These are phyloP conservation scores for Selenicereus undatus DNA, from an alignment of 148 eudicot species.

Conservation along the genomic window DNA sequence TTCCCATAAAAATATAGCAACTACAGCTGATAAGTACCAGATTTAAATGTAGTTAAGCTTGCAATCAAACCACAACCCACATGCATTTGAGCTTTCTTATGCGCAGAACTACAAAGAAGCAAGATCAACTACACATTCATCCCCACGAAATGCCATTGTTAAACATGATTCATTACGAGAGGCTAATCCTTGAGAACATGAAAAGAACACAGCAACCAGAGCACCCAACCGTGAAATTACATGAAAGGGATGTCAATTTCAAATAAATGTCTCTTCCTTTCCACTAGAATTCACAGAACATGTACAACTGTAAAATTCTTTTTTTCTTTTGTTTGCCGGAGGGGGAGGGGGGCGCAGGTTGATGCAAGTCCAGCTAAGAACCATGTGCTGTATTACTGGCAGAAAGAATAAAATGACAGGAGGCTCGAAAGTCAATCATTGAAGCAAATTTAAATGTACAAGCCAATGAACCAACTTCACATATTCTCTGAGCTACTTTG, in stretches of 20 bases:
- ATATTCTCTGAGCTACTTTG: conserved; percentile 42
- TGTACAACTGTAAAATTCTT: neutral
- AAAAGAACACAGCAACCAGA: too few relatives aligned
- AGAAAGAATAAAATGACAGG: neutral
- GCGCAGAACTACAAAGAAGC: too few relatives aligned
- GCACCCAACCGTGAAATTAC: too few relatives aligned
- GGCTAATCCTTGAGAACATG: too few relatives aligned
- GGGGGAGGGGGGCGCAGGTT: neutral
- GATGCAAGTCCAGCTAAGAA: neutral
- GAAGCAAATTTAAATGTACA: neutral
- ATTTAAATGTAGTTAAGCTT: neutral
- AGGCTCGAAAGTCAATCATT: conserved; percentile 1
- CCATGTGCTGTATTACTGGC: conserved; percentile 5
- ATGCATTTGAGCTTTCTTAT: too few relatives aligned
- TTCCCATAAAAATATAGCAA: too few relatives aligned
- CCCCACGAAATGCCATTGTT: too few relatives aligned
- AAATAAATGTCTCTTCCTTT: neutral
- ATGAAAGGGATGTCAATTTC: too few relatives aligned
- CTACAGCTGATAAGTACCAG: too few relatives aligned
- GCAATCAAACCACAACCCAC: neutral
- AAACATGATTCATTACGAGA: too few relatives aligned
- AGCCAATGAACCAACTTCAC: conserved; percentile 16
- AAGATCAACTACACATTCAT: too few relatives aligned
- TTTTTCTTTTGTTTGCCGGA: neutral
- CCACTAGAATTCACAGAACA: neutral